Evolutionary conservation across 2,329 filamentous ascomycete genomes (phyloP).

Genomic region (Huntiella omanensis): DNA sequence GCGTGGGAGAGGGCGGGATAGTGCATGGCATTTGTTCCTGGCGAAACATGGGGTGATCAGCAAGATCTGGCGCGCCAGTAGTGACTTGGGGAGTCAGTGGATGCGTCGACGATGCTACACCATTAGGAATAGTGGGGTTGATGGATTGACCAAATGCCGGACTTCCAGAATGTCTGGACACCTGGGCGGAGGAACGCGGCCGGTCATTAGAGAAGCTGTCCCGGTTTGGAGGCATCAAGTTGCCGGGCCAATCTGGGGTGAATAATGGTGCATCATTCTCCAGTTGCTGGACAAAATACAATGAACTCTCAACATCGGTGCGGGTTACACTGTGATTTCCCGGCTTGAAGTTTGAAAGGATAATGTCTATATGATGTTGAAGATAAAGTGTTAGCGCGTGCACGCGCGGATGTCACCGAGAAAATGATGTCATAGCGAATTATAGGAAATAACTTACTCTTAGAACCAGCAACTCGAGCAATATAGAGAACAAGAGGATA

Average conservation of each 20-base stretch:
- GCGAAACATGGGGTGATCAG: constrained; percentile 1
- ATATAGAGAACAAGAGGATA: constrained; percentile 76
- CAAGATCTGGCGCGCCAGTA: not conserved
- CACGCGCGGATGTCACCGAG: too few relatives aligned
- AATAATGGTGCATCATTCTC: constrained; percentile 26
- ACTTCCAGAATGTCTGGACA: too few relatives aligned
- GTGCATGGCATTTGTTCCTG: not conserved
- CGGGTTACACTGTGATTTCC: constrained; percentile 73
- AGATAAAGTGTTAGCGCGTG: constrained; percentile 6
- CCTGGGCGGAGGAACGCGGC: constrained; percentile 7
- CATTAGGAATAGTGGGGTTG: not conserved
- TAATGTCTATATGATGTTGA: constrained; percentile 46
- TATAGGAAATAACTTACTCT: constrained; percentile 35
- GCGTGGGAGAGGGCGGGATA: constrained; percentile 13
- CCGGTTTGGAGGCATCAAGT: too few relatives aligned
- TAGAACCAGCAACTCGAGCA: constrained; percentile 75
- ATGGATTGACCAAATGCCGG: not conserved
- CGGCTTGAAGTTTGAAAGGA: constrained; percentile 80
- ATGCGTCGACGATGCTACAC: not conserved
- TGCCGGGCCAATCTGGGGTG: constrained; percentile 30
- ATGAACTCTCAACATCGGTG: constrained; percentile 66
- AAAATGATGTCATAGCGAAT: too few relatives aligned
- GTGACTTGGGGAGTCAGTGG: not conserved
- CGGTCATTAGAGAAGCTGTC: constrained; percentile 11
- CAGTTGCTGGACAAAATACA: constrained; percentile 67